Evolutionary conservation across 1,139 yeast genomes (phyloP).

Genomic region (Tardiomyces depauwii): DNA sequence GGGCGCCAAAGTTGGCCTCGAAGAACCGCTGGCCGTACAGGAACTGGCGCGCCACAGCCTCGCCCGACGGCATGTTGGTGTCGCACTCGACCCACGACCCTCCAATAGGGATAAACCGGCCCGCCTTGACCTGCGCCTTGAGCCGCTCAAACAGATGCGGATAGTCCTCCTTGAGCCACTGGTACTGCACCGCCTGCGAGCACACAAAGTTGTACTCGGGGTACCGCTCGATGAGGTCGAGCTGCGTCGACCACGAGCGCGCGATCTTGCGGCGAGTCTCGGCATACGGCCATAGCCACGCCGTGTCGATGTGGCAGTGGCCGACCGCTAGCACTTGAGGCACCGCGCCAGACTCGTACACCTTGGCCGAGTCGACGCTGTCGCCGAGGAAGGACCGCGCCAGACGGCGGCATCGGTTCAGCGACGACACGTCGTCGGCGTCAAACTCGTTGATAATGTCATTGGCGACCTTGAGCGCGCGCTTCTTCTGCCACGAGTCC

Average conservation of each 20-base stretch:
- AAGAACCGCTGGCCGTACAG: slow-evolving; percentile 83
- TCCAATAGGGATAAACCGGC: slow-evolving; percentile 82
- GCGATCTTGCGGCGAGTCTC: slow-evolving; percentile 87
- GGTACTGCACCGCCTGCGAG: slow-evolving; percentile 90
- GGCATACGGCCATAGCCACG: slow-evolving; percentile 98
- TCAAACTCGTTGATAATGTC: slow-evolving; percentile 77
- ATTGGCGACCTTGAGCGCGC: slow-evolving; percentile 68
- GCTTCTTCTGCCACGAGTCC: slow-evolving; percentile 70
- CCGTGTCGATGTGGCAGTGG: slow-evolving; percentile 94
- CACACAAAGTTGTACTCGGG: slow-evolving; percentile 94
- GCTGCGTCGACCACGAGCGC: slow-evolving; percentile 91
- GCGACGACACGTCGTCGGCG: slow-evolving; percentile 35
- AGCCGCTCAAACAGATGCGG: slow-evolving; percentile 63
- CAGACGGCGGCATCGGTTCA: slow-evolving; percentile 52
- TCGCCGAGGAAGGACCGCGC: slow-evolving; percentile 57
- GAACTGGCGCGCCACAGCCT: slow-evolving; percentile 79
- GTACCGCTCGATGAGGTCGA: slow-evolving; percentile 70
- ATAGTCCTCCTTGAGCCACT: slow-evolving; percentile 80
- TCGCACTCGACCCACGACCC: slow-evolving; percentile 98
- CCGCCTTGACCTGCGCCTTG: slow-evolving; percentile 53
- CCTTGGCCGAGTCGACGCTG: slow-evolving; percentile 51
- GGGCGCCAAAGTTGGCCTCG: slow-evolving; percentile 62
- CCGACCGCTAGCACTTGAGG: slow-evolving; percentile 64
- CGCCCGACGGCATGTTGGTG: slow-evolving; percentile 89
- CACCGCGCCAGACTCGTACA: slow-evolving; percentile 28